Evolutionary conservation across 768 basidiomycete genomes (phyloP).

Genomic region (Brasilioporus rufonigricans): DNA sequence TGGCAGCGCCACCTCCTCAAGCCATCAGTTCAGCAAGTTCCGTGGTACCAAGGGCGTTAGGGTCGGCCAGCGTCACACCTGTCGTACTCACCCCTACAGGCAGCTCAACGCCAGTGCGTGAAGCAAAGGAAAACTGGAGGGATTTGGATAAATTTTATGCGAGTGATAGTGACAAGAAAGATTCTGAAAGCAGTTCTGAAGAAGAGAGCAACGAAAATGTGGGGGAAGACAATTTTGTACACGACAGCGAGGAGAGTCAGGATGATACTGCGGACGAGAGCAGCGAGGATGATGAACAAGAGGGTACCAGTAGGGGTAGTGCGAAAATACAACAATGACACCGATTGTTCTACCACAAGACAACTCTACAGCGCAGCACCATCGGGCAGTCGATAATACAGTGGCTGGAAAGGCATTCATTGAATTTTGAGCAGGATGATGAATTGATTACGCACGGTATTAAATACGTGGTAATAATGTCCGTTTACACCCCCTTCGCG

Average conservation of each 20-base stretch:
- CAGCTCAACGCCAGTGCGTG: constrained; percentile 43
- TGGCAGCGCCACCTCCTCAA: constrained; percentile 29
- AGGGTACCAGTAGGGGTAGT: constrained; percentile 17
- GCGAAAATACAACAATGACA: constrained; percentile 12
- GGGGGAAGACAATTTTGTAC: constrained; percentile 26
- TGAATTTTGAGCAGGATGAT: neutral
- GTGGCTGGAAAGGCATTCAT: constrained; percentile 34
- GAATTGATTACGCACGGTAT: constrained; percentile 47
- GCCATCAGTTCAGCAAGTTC: constrained; percentile 41
- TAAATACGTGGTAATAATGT: constrained; percentile 77
- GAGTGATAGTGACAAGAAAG: constrained; percentile 35
- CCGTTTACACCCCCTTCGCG: constrained; percentile 58
- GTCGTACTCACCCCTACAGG: constrained; percentile 57
- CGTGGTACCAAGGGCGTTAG: constrained; percentile 26
- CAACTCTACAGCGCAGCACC: constrained; percentile 37
- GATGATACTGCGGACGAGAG: constrained; percentile 26
- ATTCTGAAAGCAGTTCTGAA: constrained; percentile 30
- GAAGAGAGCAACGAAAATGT: constrained; percentile 33
- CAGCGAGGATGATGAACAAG: constrained; percentile 18
- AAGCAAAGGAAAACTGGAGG: constrained; percentile 46
- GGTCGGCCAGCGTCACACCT: constrained; percentile 38
- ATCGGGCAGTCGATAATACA: constrained; percentile 52
- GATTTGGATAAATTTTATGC: constrained; percentile 80
- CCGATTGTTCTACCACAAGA: neutral
- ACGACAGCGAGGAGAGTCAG: constrained; percentile 28